phyloP scores from a whole-genome alignment of 768 basidiomycete species.

The Neoboletus subvelutipes region DNA sequence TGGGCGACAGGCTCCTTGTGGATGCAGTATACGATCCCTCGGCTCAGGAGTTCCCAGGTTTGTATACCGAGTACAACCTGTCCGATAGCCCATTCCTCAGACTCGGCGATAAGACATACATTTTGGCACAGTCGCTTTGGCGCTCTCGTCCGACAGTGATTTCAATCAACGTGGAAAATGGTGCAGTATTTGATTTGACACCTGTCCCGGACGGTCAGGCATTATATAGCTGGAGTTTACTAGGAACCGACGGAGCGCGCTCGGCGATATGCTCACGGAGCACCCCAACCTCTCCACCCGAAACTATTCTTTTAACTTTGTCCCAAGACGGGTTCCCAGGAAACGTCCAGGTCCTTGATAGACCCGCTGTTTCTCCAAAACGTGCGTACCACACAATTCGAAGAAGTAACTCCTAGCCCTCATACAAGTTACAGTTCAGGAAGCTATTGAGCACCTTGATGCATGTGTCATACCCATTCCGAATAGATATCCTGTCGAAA shows the following conservation, averaged over 20 bases:
- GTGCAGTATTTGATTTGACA: constrained; percentile 37
- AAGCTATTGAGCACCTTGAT: not conserved
- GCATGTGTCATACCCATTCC: constrained; percentile 36
- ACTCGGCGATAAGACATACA: constrained; percentile 6
- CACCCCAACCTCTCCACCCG: constrained; percentile 44
- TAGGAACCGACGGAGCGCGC: constrained; percentile 45
- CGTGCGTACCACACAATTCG: constrained; percentile 31
- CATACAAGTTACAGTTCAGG: constrained; percentile 35
- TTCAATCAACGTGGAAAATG: constrained; percentile 41
- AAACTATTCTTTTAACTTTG: constrained; percentile 49
- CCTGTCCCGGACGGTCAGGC: constrained; percentile 13
- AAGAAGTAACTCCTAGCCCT: not conserved
- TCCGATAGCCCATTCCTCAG: constrained; percentile 42
- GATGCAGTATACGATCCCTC: constrained; percentile 41
- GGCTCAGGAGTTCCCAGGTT: constrained; percentile 54
- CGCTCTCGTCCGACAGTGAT: constrained; percentile 53
- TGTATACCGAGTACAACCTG: constrained; percentile 55
- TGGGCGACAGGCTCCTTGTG: constrained; percentile 34
- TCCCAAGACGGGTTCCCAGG: constrained; percentile 12
- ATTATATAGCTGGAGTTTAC: constrained; percentile 54
- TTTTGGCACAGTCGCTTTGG: constrained; percentile 39
- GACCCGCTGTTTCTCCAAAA: constrained; percentile 38
- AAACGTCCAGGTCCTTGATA: constrained; percentile 44
- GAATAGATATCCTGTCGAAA: constrained; percentile 48
- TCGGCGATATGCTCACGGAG: constrained; percentile 52